Evolutionary conservation across 495 filamentous ascomycete species (phyloP), one percentile per base, ranked within the genome.

Genomic region (Cudoniella acicularis): DNA sequence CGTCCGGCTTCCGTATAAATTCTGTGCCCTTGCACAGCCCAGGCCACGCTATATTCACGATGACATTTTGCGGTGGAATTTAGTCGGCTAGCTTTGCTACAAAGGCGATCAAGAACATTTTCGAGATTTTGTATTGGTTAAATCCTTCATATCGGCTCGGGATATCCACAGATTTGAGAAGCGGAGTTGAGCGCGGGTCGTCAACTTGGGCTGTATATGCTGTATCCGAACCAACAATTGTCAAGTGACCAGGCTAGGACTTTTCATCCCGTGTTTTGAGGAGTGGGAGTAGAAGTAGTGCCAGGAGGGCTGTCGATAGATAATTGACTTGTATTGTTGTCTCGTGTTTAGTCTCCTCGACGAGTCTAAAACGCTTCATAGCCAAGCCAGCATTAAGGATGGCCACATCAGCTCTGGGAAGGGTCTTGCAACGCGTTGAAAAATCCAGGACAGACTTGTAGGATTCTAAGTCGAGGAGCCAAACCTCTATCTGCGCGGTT

Each of bases 321-420:
- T 73, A 75, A 56, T 79, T 77, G 20, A 77, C 63, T 59, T 78
- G 75, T 17, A 77, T 24, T 8, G 27, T 67, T 49, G 65, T 55
- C 45, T 82, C 79, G 66, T 83, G 77, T 6, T 75, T 75, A 3
- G 79, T 82, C 3, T 24, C 49, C 0, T 58, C 47, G 6, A 66
- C 66, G 0, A 56, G 61, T 4, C 61, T 53, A 52, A 73, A 78
- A 2, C 56, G 59, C 4, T 66, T 11, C 11, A 68, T 67, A n/a
- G 43, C 36, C 10, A 79, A 3, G 6, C 79, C 81, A 4, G 79
- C 79, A 61, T 84, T 84, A 41, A 82, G 73, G 22, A 83, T 73
- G 11, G 67, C 75, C 3, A 79, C 71, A 59, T 84, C 76, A 1
- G 83, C 52, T 0, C 76, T 69, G 0, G 27, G 30, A 11, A 54